phyloP scores from a whole-genome alignment of 441 rosid genomes.

The Sinapis alba region DNA sequence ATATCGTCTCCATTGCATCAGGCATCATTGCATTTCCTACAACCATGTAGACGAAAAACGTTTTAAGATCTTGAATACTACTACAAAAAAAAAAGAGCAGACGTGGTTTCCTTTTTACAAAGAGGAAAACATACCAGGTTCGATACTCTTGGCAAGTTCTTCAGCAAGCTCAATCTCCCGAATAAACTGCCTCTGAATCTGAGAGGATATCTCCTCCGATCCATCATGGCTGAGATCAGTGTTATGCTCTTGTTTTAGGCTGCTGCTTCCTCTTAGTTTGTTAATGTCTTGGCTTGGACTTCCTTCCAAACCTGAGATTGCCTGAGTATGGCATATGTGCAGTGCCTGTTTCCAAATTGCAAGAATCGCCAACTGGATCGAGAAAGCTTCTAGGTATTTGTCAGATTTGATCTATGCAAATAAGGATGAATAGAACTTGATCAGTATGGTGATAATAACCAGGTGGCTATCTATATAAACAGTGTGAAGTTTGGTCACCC shows the following conservation, averaged over 20 bases:
- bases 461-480: neutral
- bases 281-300: conserved; percentile 60
- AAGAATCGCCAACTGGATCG: conserved; percentile 86
- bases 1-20: conserved; percentile 94
- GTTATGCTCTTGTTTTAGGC: conserved; percentile 54
- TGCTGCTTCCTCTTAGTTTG: conserved; percentile 48
- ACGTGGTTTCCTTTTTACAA: neutral
- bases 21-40: conserved; percentile 82
- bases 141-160: conserved; percentile 73
- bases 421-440: conserved; percentile 4
- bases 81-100: neutral
- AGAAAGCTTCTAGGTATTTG: conserved; percentile 80
- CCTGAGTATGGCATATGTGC: conserved; percentile 90
- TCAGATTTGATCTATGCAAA: conserved; percentile 55
- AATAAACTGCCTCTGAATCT: conserved; percentile 79
- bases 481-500: conserved; percentile 45
- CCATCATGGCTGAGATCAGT: conserved; percentile 41
- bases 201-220: conserved; percentile 55
- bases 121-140: conserved; percentile 56
- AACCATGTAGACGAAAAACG: conserved; percentile 8
- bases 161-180: conserved; percentile 84
- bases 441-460: conserved; percentile 13
- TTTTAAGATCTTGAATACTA: conserved; percentile 15
- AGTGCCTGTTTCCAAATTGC: conserved; percentile 97
- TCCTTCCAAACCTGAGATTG: conserved; percentile 89